Percentiles rank a stretch among this genome's conserved stretches.
phyloP scores from a whole-genome alignment of 805 yeast species.

The Wickerhamiella shivajii region DNA sequence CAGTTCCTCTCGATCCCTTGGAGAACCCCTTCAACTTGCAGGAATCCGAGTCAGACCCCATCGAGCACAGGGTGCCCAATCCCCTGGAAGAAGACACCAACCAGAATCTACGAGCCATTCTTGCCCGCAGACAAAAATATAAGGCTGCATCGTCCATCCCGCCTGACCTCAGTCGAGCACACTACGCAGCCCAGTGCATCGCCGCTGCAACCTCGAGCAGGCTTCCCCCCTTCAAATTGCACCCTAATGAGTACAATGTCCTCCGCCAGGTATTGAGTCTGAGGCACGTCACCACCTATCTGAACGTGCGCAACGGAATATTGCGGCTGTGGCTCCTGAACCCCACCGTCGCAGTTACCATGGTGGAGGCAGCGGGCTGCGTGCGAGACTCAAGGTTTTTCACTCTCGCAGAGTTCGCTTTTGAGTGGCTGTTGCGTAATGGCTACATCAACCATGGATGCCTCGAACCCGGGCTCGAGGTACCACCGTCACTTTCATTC shows the following conservation, averaged over 20 bases:
- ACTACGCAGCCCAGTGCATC: slow-evolving; percentile 27
- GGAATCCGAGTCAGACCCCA: too few species aligned
- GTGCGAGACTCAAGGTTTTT: slow-evolving; percentile 27
- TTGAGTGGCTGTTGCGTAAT: slow-evolving; percentile 28
- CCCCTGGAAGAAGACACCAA: too few species aligned
- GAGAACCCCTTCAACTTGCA: too few species aligned
- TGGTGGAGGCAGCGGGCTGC: slow-evolving; percentile 31
- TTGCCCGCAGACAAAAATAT: slow-evolving; percentile 20
- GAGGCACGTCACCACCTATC: slow-evolving; percentile 29
- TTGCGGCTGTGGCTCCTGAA: slow-evolving; percentile 30
- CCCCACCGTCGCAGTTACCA: slow-evolving; percentile 29
- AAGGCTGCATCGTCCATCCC: slow-evolving; percentile 29
- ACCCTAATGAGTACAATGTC: slow-evolving; percentile 25
- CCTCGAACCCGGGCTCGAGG: slow-evolving; percentile 9
- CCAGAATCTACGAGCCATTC: too few species aligned
- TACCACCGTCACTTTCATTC: slow-evolving; percentile 8
- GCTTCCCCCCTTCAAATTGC: slow-evolving; percentile 26
- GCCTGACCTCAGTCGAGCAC: slow-evolving; percentile 23
- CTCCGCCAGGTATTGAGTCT: slow-evolving; percentile 23
- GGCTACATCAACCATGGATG: slow-evolving; percentile 33
- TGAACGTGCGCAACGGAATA: slow-evolving; percentile 30
- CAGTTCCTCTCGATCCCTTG: slow-evolving; percentile 2
- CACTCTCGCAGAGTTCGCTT: slow-evolving; percentile 30
- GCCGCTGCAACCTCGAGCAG: slow-evolving; percentile 29
- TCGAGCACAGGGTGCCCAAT: too few species aligned